phyloP scores from a whole-genome alignment of 2,329 filamentous ascomycete genomes.

The Zymoseptoria crescenta region DNA sequence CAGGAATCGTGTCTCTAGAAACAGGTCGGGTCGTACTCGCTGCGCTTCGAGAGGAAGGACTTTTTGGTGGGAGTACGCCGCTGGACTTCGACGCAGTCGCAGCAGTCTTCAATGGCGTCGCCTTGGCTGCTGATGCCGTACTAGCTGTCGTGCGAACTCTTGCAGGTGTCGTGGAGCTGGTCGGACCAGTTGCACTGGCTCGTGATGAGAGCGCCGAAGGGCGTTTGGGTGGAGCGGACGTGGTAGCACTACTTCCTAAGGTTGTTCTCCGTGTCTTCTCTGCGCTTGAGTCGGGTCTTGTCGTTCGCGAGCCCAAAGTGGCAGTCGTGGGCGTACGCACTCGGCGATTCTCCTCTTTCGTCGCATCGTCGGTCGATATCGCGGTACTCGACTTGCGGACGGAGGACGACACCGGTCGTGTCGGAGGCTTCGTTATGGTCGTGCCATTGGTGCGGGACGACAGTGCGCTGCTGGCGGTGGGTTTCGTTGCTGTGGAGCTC shows the following conservation, averaged over 20 bases:
- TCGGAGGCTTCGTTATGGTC: constrained; percentile 13
- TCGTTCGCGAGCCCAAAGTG: constrained; percentile 4
- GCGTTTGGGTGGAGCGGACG: constrained; percentile 10
- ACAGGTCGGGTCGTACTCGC: constrained; percentile 12
- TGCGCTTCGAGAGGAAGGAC: constrained; percentile 7
- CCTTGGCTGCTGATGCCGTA: neutral
- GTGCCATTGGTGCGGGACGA: constrained; percentile 10
- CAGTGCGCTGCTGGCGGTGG: constrained; percentile 12
- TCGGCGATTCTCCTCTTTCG: constrained; percentile 6
- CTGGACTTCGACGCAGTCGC: neutral
- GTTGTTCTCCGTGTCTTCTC: constrained; percentile 7
- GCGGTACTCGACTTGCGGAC: constrained; percentile 7
- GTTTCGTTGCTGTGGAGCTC: constrained; percentile 1
- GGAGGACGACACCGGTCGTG: constrained; percentile 7
- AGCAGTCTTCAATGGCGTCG: neutral
- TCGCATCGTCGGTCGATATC: constrained; percentile 4
- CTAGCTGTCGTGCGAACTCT: neutral
- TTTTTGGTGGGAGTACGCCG: neutral
- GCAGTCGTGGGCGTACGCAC: constrained; percentile 7
- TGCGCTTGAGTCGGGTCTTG: constrained; percentile 3
- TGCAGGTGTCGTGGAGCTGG: constrained; percentile 2
- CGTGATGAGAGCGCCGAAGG: constrained; percentile 5
- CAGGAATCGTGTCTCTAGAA: constrained; percentile 21
- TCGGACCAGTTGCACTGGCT: constrained; percentile 1
- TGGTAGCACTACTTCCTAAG: constrained; percentile 5